Conservation (phyloP, 495 filamentous ascomycete species). For the Aspergillus baeticus region DNA sequence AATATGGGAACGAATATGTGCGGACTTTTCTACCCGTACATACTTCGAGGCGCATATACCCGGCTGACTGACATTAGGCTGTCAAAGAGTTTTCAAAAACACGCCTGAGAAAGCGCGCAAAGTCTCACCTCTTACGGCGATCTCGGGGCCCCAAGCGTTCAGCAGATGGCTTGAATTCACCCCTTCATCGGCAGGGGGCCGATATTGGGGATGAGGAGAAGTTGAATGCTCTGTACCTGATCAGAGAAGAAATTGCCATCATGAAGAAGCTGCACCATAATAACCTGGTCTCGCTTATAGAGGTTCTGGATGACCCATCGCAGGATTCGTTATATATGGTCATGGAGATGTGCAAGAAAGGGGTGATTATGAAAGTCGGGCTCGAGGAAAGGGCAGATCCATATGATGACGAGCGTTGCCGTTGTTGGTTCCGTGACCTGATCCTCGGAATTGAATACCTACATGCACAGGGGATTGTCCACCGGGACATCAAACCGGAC, state of each 20-base stretch:
- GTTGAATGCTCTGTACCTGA: conserved; percentile 82
- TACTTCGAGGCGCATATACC: background rate
- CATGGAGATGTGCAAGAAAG: conserved; percentile 98
- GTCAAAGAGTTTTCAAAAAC: conserved; percentile 98
- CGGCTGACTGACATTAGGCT: conserved; percentile 53
- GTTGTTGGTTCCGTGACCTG: conserved; percentile 92
- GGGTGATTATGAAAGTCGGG: conserved; percentile 94
- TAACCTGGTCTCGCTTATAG: conserved; percentile 88
- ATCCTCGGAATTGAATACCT: conserved; percentile 96
- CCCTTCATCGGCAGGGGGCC: conserved; percentile 53
- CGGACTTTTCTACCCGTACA: conserved; percentile 27
- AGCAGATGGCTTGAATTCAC: conserved; percentile 62
- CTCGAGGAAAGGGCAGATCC: conserved; percentile 80
- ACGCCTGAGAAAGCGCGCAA: conserved; percentile 84
- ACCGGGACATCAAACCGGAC: conserved; percentile 97
- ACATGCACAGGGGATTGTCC: conserved; percentile 91
- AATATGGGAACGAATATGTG: conserved; percentile 92
- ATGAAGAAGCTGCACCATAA: conserved; percentile 98
- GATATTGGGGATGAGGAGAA: conserved; percentile 50
- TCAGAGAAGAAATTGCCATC: conserved; percentile 95
- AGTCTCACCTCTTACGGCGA: conserved; percentile 84
- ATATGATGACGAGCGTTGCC: conserved; percentile 79
- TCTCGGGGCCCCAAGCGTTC: conserved; percentile 54
- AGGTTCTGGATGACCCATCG: conserved; percentile 92
- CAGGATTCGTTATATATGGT: conserved; percentile 99